Percentiles rank a stretch among this genome's conserved stretches.
These are phyloP conservation scores for Picea engelmannii DNA, from an alignment of 83 land plant genomes.

Conservation along the genomic window DNA sequence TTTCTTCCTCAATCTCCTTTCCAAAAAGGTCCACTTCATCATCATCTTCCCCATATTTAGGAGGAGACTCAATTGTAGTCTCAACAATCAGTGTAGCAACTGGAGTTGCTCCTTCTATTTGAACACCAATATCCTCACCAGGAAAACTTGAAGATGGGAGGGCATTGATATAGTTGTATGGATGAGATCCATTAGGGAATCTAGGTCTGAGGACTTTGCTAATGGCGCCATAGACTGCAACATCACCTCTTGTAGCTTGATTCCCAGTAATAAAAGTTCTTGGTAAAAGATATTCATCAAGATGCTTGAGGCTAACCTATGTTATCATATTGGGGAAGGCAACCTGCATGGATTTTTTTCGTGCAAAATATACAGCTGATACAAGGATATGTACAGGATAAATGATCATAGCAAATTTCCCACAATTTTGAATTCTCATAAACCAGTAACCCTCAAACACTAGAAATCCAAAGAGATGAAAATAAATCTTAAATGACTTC, in stretches of 20 bases:
- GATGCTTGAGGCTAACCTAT: slow-evolving; percentile 67
- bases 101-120: slow-evolving; percentile 37
- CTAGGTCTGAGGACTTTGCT: slow-evolving; percentile 33
- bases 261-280: slow-evolving; percentile 77
- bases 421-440: no score
- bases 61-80: background rate
- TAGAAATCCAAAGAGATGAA: slow-evolving; percentile 20
- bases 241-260: slow-evolving; percentile 74
- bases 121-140: slow-evolving; percentile 67
- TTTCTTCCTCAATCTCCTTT: no score
- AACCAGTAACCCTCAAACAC: no score
- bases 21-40: no score
- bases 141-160: slow-evolving; percentile 62
- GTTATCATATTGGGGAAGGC: slow-evolving; percentile 54
- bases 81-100: no score
- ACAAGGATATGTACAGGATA: no score
- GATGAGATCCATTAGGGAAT: slow-evolving; percentile 60
- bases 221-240: slow-evolving; percentile 75
- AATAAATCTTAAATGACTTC: background rate
- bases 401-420: no score
- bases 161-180: slow-evolving; percentile 67
- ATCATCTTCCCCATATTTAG: no score
- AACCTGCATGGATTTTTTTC: no score
- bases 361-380: no score
- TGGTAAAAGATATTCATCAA: slow-evolving; percentile 61